Conservation (phyloP, 345 rosid species). For the Euphorbia tirucalli region DNA sequence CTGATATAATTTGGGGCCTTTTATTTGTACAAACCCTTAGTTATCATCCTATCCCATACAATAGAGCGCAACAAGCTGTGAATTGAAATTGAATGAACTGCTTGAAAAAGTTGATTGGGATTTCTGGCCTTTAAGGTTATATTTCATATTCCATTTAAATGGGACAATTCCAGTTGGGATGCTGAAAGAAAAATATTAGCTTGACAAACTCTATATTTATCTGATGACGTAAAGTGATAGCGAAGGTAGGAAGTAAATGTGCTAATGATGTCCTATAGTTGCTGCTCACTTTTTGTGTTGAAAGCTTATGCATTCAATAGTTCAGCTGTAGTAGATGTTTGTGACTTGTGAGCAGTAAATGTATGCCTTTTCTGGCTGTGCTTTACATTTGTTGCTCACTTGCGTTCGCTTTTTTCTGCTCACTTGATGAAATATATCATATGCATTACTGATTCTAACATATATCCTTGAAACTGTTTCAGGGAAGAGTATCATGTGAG, state of each 20-base stretch:
- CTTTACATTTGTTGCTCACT: neutral
- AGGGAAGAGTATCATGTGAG: constrained; percentile 75
- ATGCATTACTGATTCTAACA: constrained; percentile 5
- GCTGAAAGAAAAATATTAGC: neutral
- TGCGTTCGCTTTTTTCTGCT: neutral
- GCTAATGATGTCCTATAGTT: neutral
- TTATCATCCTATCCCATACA: neutral
- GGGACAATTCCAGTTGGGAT: neutral
- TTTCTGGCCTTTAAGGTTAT: neutral
- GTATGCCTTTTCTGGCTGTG: neutral
- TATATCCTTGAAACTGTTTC: constrained; percentile 22
- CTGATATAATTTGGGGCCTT: neutral
- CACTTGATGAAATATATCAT: neutral
- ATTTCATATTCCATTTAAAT: neutral
- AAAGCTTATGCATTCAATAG: neutral
- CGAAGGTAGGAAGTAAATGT: neutral
- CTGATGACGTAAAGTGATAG: neutral
- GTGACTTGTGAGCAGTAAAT: neutral
- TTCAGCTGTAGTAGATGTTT: neutral
- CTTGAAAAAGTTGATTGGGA: neutral
- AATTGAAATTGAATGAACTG: neutral
- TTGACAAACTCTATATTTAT: neutral
- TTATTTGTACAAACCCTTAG: neutral
- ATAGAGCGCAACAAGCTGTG: neutral
- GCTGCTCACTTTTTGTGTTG: neutral